These are phyloP conservation scores for Russula earlei DNA, from an alignment of 768 basidiomycete species.

Conservation along the genomic window DNA sequence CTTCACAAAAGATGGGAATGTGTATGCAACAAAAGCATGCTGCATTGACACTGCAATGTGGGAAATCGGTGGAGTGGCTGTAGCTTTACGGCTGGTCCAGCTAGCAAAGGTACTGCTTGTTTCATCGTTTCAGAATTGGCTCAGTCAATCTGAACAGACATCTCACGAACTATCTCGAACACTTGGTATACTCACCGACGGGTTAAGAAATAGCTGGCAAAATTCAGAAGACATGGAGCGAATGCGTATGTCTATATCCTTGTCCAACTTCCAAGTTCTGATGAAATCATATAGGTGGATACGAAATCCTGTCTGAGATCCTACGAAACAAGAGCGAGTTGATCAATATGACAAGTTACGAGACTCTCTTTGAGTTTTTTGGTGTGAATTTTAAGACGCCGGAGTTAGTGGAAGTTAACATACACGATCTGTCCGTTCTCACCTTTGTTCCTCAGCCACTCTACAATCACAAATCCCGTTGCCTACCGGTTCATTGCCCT, in stretches of 20 bases:
- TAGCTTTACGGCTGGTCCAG: slow-evolving; percentile 65
- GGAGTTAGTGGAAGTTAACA: slow-evolving; percentile 42
- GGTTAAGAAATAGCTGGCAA: slow-evolving; percentile 78
- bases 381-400: slow-evolving; percentile 77
- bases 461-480: slow-evolving; percentile 71
- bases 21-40: slow-evolving; percentile 48
- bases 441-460: slow-evolving; percentile 41
- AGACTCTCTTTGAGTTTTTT: slow-evolving; percentile 76
- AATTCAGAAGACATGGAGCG: slow-evolving; percentile 94
- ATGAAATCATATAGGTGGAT: slow-evolving; percentile 51
- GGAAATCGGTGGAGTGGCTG: slow-evolving; percentile 74
- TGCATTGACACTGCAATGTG: slow-evolving; percentile 69
- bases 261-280: neutral
- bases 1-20: slow-evolving; percentile 37
- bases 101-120: slow-evolving; percentile 49
- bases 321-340: slow-evolving; percentile 61
- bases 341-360: slow-evolving; percentile 74
- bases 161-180: slow-evolving; percentile 69
- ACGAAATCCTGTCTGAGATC: slow-evolving; percentile 73
- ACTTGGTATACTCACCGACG: slow-evolving; percentile 63
- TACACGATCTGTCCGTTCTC: neutral
- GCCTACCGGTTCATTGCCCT: slow-evolving; percentile 80
- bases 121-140: neutral
- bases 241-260: slow-evolving; percentile 49
- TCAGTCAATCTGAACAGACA: slow-evolving; percentile 35